A percentile compares a stretch with the other conserved stretches of the same genome.
Evolutionary conservation across 1,139 yeast species (phyloP).

Genomic region (Geotrichum aggregatum): DNA sequence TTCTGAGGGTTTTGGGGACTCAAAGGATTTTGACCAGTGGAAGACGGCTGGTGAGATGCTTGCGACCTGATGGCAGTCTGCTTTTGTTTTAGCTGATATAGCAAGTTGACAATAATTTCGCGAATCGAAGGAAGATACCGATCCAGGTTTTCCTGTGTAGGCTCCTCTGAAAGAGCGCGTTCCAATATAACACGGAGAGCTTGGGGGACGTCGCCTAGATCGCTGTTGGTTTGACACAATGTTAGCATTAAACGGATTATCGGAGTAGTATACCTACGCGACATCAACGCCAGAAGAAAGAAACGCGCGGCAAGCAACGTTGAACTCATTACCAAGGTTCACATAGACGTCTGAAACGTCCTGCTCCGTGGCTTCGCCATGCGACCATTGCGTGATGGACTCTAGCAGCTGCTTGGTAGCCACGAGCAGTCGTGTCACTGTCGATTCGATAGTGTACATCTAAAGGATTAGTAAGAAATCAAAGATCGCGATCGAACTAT

Average conservation of each 20-base stretch:
- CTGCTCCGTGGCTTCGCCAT: slow-evolving; percentile 68
- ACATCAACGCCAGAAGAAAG: slow-evolving; percentile 64
- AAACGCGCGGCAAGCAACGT: slow-evolving; percentile 76
- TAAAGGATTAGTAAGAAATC: too few species aligned
- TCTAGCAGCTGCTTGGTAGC: slow-evolving; percentile 86
- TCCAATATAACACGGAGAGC: slow-evolving; percentile 72
- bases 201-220: slow-evolving; percentile 74
- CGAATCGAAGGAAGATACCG: slow-evolving; percentile 78
- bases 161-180: slow-evolving; percentile 79
- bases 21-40: not conserved
- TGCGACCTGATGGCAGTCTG: slow-evolving; percentile 42
- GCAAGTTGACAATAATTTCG: slow-evolving; percentile 74
- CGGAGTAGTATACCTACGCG: slow-evolving; percentile 24
- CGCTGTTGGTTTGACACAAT: slow-evolving; percentile 39
- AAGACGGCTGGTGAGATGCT: slow-evolving; percentile 8
- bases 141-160: slow-evolving; percentile 79
- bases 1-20: not conserved
- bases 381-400: slow-evolving; percentile 87
- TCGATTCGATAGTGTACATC: slow-evolving; percentile 69
- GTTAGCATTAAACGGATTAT: not conserved
- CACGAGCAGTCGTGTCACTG: slow-evolving; percentile 76
- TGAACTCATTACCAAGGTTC: slow-evolving; percentile 87
- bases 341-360: slow-evolving; percentile 92
- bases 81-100: slow-evolving; percentile 76
- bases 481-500: too few species aligned